phyloP scores from a whole-genome alignment of 768 basidiomycete species.

The Boletus subcaerulescens region DNA sequence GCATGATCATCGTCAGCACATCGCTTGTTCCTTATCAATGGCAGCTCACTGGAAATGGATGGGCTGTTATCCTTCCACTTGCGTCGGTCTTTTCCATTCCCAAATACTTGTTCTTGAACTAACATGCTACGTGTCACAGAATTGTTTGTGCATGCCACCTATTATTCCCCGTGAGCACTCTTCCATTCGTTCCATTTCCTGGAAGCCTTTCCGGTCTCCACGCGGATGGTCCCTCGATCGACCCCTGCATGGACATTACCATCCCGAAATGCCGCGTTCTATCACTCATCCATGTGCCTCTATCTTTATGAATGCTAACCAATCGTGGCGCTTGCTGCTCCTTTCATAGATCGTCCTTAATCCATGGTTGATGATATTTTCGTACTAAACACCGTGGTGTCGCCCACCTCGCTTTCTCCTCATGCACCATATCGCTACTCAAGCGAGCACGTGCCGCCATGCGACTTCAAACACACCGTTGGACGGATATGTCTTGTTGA shows the following conservation, averaged over 20 bases:
- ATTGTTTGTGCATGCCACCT: slow-evolving; percentile 65
- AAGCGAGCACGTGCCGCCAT: not conserved
- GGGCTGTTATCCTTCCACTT: slow-evolving; percentile 79
- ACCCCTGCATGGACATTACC: slow-evolving; percentile 25
- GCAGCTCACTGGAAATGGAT: slow-evolving; percentile 54
- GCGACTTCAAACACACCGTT: not conserved
- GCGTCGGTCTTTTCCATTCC: slow-evolving; percentile 42
- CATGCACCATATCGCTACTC: slow-evolving; percentile 3
- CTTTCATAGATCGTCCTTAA: slow-evolving; percentile 69
- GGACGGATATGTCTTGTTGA: slow-evolving; percentile 14
- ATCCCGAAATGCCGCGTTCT: slow-evolving; percentile 1
- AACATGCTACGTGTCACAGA: slow-evolving; percentile 31
- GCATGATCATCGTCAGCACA: slow-evolving; percentile 56
- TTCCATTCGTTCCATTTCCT: slow-evolving; percentile 6
- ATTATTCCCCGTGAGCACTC: slow-evolving; percentile 66
- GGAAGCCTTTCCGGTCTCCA: not conserved
- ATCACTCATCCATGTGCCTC: not conserved
- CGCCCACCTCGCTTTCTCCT: slow-evolving; percentile 7
- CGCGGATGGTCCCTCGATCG: slow-evolving; percentile 1
- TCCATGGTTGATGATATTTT: slow-evolving; percentile 88
- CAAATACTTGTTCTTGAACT: not conserved
- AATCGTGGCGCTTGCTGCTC: not conserved
- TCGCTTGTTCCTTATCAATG: slow-evolving; percentile 62
- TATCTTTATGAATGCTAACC: slow-evolving; percentile 12
- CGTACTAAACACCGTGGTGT: slow-evolving; percentile 34